A percentile compares a stretch with the other conserved stretches of the same genome.
phyloP scores from a whole-genome alignment of 179 eudicot genomes.

The Gypsophila paniculata region DNA sequence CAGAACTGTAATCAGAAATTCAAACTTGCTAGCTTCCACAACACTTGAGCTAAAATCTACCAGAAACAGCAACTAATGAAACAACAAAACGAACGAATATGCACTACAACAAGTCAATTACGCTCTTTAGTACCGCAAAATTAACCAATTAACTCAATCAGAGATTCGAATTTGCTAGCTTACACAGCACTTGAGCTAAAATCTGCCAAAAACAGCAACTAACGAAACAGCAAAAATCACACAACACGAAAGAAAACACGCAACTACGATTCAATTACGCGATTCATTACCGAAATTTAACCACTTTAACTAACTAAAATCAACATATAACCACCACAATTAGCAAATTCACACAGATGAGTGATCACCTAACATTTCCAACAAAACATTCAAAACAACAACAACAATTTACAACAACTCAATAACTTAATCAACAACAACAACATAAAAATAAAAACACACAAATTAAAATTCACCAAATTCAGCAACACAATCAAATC shows the following conservation, averaged over 20 bases:
- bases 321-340: slow-evolving; percentile 11
- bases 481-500: slow-evolving; percentile 4
- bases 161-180: background rate
- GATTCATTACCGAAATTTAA: background rate
- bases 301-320: slow-evolving; percentile 9
- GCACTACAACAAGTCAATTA: too few relatives aligned
- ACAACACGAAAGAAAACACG: background rate
- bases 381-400: background rate
- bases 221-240: slow-evolving; percentile 11
- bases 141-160: too few relatives aligned
- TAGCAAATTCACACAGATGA: slow-evolving; percentile 5
- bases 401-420: background rate
- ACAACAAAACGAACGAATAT: too few relatives aligned
- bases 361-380: slow-evolving; percentile 6
- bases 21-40: slow-evolving; percentile 4
- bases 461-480: slow-evolving; percentile 12
- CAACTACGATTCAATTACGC: background rate
- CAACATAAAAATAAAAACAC: background rate
- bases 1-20: slow-evolving; percentile 11
- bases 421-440: background rate
- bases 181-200: slow-evolving; percentile 16
- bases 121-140: background rate
- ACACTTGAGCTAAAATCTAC: slow-evolving; percentile 19
- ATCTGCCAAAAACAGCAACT: slow-evolving; percentile 26
- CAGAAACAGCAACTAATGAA: slow-evolving; percentile 2